Percentiles rank a stretch among this genome's conserved stretches.
phyloP scores from a whole-genome alignment of 2,329 filamentous ascomycete genomes.

The Botryotinia globosa region DNA sequence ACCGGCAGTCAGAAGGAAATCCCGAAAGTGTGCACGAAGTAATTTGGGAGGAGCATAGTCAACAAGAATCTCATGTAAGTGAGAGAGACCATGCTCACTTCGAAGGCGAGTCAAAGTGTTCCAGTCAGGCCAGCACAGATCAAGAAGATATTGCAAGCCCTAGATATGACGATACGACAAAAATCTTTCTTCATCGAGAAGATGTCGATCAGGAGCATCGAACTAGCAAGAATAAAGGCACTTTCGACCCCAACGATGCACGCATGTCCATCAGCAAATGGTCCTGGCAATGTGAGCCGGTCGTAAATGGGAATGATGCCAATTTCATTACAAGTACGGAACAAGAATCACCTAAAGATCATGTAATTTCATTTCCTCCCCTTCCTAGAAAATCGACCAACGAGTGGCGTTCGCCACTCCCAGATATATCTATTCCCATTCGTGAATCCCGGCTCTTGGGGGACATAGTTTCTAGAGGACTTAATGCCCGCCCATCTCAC shows the following conservation, averaged over 20 bases:
- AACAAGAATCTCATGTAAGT: conserved; percentile 16
- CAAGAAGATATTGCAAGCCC: neutral
- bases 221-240: conserved; percentile 20
- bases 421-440: conserved; percentile 25
- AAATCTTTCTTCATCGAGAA: neutral
- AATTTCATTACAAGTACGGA: neutral
- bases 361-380: conserved; percentile 32
- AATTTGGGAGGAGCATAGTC: conserved; percentile 29
- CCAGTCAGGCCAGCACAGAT: neutral
- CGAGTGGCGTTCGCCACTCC: conserved; percentile 35
- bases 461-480: neutral
- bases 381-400: conserved; percentile 31
- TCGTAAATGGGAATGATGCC: conserved; percentile 13
- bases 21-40: conserved; percentile 31
- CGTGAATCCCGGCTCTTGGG: neutral
- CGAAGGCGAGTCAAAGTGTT: neutral
- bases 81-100: conserved; percentile 19
- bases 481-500: neutral
- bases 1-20: neutral
- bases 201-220: neutral
- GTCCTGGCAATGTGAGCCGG: conserved; percentile 24
- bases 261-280: conserved; percentile 30
- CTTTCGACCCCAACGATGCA: conserved; percentile 29
- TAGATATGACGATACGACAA: neutral
- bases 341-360: conserved; percentile 24